Base-by-base conservation (phyloP, 75 land plant genomes). In the Azolla pinnata region DNA sequence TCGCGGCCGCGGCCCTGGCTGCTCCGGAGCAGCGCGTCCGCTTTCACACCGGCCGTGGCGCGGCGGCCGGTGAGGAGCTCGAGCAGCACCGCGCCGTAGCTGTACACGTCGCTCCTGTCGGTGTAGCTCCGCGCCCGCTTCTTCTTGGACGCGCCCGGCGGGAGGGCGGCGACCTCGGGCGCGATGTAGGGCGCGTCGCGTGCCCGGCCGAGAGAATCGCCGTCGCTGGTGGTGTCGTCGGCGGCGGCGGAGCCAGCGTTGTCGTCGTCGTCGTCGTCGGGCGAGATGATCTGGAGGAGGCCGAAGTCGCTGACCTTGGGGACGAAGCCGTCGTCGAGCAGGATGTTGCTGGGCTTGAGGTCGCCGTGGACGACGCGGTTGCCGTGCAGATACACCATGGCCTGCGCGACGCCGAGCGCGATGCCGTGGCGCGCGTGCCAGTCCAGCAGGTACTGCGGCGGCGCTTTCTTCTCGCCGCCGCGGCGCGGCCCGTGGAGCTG, bases 271-370 rank as follows among this genome's bases (percentile, higher is more conserved):
- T n/a, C n/a, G n/a, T n/a, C n/a, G n/a, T n/a, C n/a, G n/a, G n/a
- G 10, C 14, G 49, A 3, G n/a, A 17, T 23, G 23, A 46, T 18
- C n/a, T 46, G 49, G 12, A 26, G 48, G 2, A 60, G 62, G n/a
- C 62, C 62, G 44, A 42, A 40, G 26, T 60, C 62, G 3, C 31
- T 21, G 7, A 60, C 45, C 17, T 8, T 18, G 2, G 62, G 62
- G 12, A 12, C 21, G 24, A 2, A 7, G 26, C 44, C 47, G 10
- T 2, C 48, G 2, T 30, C 62, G 25, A 60, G 7, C 31, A 60
- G 44, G 18, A 60, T 16, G 62, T 60, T 60, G 26, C 23, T 60
- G 18, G 62, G 44, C 62, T 60, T 60, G 19, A 60, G 48, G 25
- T 60, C 62, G 16, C 31, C 23, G 62, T 60, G 62, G 18, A 60